Conservation (phyloP, 1,284 basidiomycete species). For the Moesziomyces sp. region DNA sequence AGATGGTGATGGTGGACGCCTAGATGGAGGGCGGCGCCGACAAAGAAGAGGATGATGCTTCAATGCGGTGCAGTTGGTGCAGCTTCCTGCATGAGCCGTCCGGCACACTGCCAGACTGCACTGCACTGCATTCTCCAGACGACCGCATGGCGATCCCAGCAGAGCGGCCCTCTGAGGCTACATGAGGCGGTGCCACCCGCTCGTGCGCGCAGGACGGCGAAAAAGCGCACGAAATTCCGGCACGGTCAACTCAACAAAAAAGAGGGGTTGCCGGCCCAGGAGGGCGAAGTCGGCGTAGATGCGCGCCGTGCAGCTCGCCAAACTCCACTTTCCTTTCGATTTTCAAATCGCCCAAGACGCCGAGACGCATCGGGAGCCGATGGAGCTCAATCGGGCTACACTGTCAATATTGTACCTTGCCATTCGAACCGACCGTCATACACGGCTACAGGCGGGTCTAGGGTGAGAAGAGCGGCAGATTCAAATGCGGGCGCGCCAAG, state of each 20-base stretch:
- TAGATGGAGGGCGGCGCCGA: too few species aligned
- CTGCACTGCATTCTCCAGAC: not conserved
- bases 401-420: too few species aligned
- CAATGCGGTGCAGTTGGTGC: not conserved
- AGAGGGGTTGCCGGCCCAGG: not conserved
- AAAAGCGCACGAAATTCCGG: not conserved
- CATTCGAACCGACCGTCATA: not conserved
- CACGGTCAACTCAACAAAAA: not conserved
- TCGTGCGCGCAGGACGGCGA: too few species aligned
- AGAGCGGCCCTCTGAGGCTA: too few species aligned
- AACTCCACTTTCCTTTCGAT: not conserved
- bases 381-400: not conserved
- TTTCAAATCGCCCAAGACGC: not conserved
- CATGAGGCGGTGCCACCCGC: too few species aligned
- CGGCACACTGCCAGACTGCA: not conserved
- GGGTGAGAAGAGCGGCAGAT: not conserved
- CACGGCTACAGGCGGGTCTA: not conserved
- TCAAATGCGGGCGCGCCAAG: conserved; percentile 36
- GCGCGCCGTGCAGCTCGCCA: not conserved
- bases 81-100: not conserved
- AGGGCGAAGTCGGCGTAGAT: not conserved
- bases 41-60: not conserved
- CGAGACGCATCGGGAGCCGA: not conserved
- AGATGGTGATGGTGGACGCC: too few species aligned
- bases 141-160: not conserved